Conservation (phyloP, 2,329 filamentous ascomycete species). For the Botrytis pseudocinerea region DNA sequence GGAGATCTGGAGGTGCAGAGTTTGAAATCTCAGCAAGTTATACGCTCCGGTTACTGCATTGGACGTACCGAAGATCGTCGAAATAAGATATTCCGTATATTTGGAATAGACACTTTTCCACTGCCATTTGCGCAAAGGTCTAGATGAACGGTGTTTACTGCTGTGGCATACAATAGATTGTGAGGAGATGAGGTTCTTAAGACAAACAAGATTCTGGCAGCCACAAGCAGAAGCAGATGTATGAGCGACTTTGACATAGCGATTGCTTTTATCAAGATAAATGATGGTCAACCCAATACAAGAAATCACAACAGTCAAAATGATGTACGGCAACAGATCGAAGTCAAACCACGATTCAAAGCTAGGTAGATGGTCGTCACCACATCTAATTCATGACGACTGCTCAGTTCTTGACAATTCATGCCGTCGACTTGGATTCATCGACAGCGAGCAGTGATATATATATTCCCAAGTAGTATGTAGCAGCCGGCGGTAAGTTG, state of each 20-base stretch:
- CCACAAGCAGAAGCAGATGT: too few species aligned
- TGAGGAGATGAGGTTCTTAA: neutral
- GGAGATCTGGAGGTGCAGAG: neutral
- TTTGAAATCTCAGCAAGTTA: neutral
- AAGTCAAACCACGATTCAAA: neutral
- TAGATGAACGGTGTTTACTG: neutral
- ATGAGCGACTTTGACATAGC: neutral
- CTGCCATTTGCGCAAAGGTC: neutral
- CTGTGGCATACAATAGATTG: neutral
- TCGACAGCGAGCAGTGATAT: neutral
- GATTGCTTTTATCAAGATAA: neutral
- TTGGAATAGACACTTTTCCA: neutral
- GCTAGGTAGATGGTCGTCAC: too few species aligned
- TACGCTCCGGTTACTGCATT: neutral
- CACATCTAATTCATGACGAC: too few species aligned
- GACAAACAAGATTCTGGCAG: neutral
- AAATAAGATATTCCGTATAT: neutral
- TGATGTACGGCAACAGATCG: too few species aligned
- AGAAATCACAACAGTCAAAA: neutral
- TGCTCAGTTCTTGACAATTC: neutral
- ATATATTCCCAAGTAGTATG: slow-evolving; percentile 44
- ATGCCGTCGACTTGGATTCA: neutral
- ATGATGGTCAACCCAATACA: neutral
- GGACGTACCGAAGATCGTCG: neutral
- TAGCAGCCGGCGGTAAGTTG: slow-evolving; percentile 74